A percentile compares a stretch with the other conserved stretches of the same genome.
Evolutionary conservation across 2,329 filamentous ascomycete genomes (phyloP).

Genomic region (Hypomyces perniciosus): DNA sequence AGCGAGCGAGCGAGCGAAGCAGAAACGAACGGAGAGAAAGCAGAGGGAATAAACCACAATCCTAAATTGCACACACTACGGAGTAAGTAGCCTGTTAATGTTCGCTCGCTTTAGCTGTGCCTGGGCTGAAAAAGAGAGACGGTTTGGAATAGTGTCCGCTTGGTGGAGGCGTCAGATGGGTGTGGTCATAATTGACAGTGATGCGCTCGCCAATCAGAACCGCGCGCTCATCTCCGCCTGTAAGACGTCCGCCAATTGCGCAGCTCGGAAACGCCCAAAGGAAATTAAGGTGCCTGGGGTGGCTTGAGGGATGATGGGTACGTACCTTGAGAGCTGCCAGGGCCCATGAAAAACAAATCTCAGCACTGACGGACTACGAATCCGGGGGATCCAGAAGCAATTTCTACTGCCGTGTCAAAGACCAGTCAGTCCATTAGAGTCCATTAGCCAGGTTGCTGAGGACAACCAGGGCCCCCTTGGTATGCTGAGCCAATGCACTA

Average conservation of each 20-base stretch:
- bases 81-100: not conserved
- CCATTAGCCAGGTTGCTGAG: too few species aligned
- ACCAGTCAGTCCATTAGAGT: too few species aligned
- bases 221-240: constrained; percentile 17
- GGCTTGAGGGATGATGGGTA: not conserved
- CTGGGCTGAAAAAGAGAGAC: constrained; percentile 8
- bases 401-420: too few species aligned
- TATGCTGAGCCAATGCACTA: too few species aligned
- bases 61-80: too few species aligned
- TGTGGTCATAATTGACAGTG: constrained; percentile 19
- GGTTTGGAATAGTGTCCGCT: constrained; percentile 5
- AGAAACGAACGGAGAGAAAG: too few species aligned
- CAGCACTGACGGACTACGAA: too few species aligned
- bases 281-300: constrained; percentile 14
- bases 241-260: constrained; percentile 8
- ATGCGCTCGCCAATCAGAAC: constrained; percentile 22
- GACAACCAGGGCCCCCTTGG: too few species aligned
- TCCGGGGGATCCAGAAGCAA: too few species aligned
- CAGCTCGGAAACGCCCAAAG: constrained; percentile 4
- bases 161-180: constrained; percentile 10
- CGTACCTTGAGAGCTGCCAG: not conserved
- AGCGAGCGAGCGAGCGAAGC: too few species aligned
- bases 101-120: not conserved
- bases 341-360: too few species aligned
- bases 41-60: too few species aligned